phyloP scores from a whole-genome alignment of 2,329 filamentous ascomycete species.

The Colletotrichum cuscutae region DNA sequence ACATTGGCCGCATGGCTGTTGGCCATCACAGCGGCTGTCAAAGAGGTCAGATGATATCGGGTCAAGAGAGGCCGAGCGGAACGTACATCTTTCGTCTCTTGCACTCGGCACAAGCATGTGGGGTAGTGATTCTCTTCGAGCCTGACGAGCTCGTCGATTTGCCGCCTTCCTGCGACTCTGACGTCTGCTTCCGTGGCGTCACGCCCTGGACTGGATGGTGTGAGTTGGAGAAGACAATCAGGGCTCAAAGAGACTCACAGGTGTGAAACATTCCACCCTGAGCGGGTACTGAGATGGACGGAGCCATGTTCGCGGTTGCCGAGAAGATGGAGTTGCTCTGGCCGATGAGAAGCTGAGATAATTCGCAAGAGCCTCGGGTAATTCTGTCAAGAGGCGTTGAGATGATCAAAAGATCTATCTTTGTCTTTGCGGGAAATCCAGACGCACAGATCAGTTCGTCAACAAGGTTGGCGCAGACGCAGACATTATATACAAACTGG shows the following conservation, averaged over 20 bases:
- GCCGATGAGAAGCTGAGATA: background rate
- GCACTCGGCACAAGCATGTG: constrained; percentile 79
- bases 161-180: constrained; percentile 40
- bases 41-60: constrained; percentile 39
- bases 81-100: constrained; percentile 79
- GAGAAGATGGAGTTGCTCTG: background rate
- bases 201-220: constrained; percentile 32
- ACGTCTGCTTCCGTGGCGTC: constrained; percentile 34
- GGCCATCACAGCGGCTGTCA: constrained; percentile 76
- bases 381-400: background rate
- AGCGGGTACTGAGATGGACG: constrained; percentile 32
- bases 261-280: constrained; percentile 37
- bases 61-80: background rate
- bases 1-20: constrained; percentile 85
- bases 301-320: constrained; percentile 26
- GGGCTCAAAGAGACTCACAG: constrained; percentile 19
- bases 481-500: constrained; percentile 26
- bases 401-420: background rate
- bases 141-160: constrained; percentile 51
- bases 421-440: background rate
- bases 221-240: background rate
- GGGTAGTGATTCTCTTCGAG: constrained; percentile 64
- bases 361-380: background rate
- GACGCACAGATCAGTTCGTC: background rate
- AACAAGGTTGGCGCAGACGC: background rate